These are phyloP conservation scores for Backusella westeae DNA, from an alignment of 192 early-diverging fungal genomes.

Conservation along the genomic window DNA sequence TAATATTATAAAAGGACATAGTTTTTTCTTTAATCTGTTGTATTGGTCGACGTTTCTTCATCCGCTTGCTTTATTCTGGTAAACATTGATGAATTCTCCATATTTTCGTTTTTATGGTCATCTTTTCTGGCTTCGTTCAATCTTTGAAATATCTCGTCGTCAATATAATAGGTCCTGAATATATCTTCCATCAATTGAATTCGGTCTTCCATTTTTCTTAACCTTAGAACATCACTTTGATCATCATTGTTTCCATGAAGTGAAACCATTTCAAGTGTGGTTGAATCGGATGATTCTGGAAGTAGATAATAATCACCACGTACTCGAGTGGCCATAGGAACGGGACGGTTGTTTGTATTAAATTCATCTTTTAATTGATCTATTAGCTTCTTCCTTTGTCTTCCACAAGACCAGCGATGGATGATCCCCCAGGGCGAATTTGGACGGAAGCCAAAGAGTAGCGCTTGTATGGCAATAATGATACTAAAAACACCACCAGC, in stretches of 20 bases:
- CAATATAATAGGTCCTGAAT: constrained; percentile 15
- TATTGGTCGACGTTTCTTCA: no score
- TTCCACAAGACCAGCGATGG: constrained; percentile 21
- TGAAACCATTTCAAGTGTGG: background rate
- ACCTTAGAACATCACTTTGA: background rate
- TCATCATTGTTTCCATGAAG: background rate
- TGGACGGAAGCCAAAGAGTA: constrained; percentile 21
- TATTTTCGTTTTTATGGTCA: no score
- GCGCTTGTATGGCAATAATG: background rate
- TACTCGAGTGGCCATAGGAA: constrained; percentile 12
- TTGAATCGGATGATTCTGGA: background rate
- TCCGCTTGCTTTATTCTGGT: no score
- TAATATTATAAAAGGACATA: no score
- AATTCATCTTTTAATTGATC: background rate
- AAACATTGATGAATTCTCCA: no score
- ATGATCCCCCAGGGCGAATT: constrained; percentile 21
- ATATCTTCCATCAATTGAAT: constrained; percentile 17
- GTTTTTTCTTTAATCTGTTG: no score
- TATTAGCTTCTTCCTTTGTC: background rate
- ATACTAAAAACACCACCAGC: constrained; percentile 14
- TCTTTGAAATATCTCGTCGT: constrained; percentile 1
- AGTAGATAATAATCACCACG: background rate
- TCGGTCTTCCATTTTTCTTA: constrained; percentile 11
- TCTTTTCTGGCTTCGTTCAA: background rate
- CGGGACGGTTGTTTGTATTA: background rate